Evolutionary conservation across 371 early-diverging fungal species (phyloP), one percentile per base, ranked within the genome.

Genomic region (Apophysomyces elegans): DNA sequence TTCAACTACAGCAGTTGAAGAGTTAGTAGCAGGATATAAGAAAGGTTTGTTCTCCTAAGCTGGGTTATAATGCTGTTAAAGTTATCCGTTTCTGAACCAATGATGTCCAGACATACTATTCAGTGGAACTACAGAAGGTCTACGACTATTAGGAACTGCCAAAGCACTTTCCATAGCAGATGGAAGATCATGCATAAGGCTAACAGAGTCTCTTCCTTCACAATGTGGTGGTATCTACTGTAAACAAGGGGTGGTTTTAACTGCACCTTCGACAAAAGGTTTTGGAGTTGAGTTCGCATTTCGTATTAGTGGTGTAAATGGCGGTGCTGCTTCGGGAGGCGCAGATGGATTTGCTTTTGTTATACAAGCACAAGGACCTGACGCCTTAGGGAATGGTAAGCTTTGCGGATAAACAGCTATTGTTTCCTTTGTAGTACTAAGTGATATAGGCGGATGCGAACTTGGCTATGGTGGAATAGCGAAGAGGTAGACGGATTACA

Each of bases 311-410:
- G 62, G 78, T 35, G 18, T 38, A 32, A 35, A 68, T 7, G 77
- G 73, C 4, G 47, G 58, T 4, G 58, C 70, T 21, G 71, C 74
- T 7, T 38, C 18, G 0, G 67, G 64, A 62, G 81, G 80, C 21
- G 81, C 81, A 1, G 84, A 84, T 67, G 81, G 84, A 0, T 67
- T 84, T 47, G 84, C 81, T 2, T 68, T 83, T 73, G 73, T 78
- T 4, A 72, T 78, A 32, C 78, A 78, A 54, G 60, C 66, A 4
- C 59, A 64, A 43, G 59, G 58, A 8, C 61, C 70, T 37, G 26
- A 54, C 35, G 77, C 66, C 9, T 67, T 76, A 9, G 83, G 83
- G 36, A 69, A 71, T 64, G 81, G 78, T 68, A 58, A 65, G 58
- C 13, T 1, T 59, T 21, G 9, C 18, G 21, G 21, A 21, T 9